Base-by-base conservation (phyloP, 768 basidiomycete species). In the Mycena rebaudengoi region DNA sequence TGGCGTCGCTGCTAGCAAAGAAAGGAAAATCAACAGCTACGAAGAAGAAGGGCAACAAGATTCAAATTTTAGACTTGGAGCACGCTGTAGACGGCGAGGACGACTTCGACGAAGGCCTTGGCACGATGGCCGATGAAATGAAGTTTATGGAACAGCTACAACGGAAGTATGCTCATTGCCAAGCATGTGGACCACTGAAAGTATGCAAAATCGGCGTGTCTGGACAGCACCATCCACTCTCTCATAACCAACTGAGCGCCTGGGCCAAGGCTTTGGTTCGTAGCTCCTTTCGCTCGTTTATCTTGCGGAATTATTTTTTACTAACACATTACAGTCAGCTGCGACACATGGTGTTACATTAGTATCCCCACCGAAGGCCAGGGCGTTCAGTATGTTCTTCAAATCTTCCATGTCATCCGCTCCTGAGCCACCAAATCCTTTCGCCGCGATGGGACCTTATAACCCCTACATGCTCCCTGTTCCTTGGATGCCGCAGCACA, bases 131-230 rank as follows among this genome's bases (percentile, higher is more conserved):
- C 41, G 45, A 56, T 25, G 41, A 57, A 23, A 23, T 14, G 16
- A 40, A 46, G 26, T 37, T n/a, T 25, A 1, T 39, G 1, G 32
- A 54, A 23, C 50, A 46, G 54, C 23, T 21, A 26, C 10, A 29
- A 12, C 7, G 11, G 13, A 16, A 55, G 7, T 21, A 39, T 37
- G 46, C 21, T 7, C 43, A 16, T 8, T 54, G 52, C 14, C 33
- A 57, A 16, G 18, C n/a, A 23, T 63, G 62, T 30, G 43, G 53
- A 10, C 62, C 62, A 23, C 20, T 28, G 4, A 63, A 63, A 28
- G 20, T 16, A 3, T 60, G 58, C 28, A 65, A 65, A 28, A 60
- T 65, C 25, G 30, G 16, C 7, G 23, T 40, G 5, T 3, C 39
- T 3, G 51, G 43, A 4, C 29, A 11, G 1, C 64, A 65, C 29